Evolutionary conservation across 495 filamentous ascomycete genomes (phyloP).

Genomic region (Xylona heveae): DNA sequence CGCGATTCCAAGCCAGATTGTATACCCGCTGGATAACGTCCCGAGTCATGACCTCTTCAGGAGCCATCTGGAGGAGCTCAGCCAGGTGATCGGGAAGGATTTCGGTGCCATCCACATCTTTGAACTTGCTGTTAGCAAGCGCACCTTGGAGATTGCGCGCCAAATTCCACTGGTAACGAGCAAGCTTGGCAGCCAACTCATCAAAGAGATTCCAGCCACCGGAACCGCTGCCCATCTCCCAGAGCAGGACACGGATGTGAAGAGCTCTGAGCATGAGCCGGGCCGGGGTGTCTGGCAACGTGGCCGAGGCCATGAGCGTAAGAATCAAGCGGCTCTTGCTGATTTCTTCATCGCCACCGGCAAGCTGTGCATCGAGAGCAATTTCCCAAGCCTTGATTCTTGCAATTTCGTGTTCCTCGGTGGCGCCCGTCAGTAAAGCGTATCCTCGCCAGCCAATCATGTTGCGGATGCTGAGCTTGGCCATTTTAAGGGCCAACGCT

Average conservation of each 20-base stretch:
- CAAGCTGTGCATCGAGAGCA: slow-evolving; percentile 81
- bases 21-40: slow-evolving; percentile 67
- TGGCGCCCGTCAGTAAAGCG: slow-evolving; percentile 55
- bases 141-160: slow-evolving; percentile 44
- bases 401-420: slow-evolving; percentile 66
- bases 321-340: slow-evolving; percentile 71
- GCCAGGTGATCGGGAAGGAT: slow-evolving; percentile 56
- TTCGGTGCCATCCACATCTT: slow-evolving; percentile 29
- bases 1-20: slow-evolving; percentile 76
- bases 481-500: slow-evolving; percentile 54
- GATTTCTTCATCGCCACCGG: slow-evolving; percentile 81
- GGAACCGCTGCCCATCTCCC: slow-evolving; percentile 48
- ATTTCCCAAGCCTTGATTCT: slow-evolving; percentile 88
- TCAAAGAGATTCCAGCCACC: slow-evolving; percentile 38
- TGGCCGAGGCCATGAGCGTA: slow-evolving; percentile 74
- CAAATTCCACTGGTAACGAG: slow-evolving; percentile 58
- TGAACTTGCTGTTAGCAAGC: slow-evolving; percentile 24
- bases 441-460: slow-evolving; percentile 56
- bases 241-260: slow-evolving; percentile 72
- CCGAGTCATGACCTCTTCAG: slow-evolving; percentile 57
- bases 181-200: slow-evolving; percentile 41
- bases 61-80: slow-evolving; percentile 50
- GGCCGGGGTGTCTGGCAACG: slow-evolving; percentile 62
- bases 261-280: slow-evolving; percentile 83
- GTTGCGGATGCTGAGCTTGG: slow-evolving; percentile 64